Evolutionary conservation across 2,329 filamentous ascomycete species (phyloP), one percentile per base, ranked within the genome.

Genomic region (Talaromyces sp.): DNA sequence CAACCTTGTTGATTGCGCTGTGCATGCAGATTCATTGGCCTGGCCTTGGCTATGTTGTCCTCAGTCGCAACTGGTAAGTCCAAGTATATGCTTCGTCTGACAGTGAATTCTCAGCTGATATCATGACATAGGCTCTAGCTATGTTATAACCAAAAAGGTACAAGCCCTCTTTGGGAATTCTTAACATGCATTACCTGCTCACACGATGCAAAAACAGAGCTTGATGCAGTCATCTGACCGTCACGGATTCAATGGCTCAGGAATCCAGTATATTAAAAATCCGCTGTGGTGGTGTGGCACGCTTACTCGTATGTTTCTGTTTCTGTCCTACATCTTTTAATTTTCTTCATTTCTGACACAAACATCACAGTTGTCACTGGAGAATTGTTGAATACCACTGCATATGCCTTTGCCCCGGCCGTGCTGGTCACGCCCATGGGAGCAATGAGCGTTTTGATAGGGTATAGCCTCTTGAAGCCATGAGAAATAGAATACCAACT

Each of bases 271-370:
- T 32, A 51, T 61, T 19, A 56, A 55, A 19, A 61, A 61, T 6
- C 59, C 59, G 14, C 55, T 61, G 38, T 61, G 59, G 59, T 61
- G 59, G 59, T 61, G 55, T 46, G 59, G 59, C 35, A 61, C 59
- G 11, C 57, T 58, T 13, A 61, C 59, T 50, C 59, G 59, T 61
- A 55, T 29, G 59, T 51, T 19, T 41, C 9, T 24, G 4, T 24
- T 17, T 6, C 3, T 17, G 13, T 35, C 31, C 13, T n/a, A n/a
- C n/a, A n/a, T n/a, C 38, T 26, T 43, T 29, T 21, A n/a, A 6
- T 3, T 57, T 31, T 50, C 11, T 50, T 10, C 8, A 14, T 24
- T 27, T 29, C n/a, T 50, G n/a, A 49, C 24, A 57, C 10, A 2
- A 27, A 14, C 14, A 57, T 8, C 21, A 17, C 11, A 61, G 59